Evolutionary conservation across 1,284 basidiomycete genomes (phyloP).

Genomic region (Apiotrichum laibachii): DNA sequence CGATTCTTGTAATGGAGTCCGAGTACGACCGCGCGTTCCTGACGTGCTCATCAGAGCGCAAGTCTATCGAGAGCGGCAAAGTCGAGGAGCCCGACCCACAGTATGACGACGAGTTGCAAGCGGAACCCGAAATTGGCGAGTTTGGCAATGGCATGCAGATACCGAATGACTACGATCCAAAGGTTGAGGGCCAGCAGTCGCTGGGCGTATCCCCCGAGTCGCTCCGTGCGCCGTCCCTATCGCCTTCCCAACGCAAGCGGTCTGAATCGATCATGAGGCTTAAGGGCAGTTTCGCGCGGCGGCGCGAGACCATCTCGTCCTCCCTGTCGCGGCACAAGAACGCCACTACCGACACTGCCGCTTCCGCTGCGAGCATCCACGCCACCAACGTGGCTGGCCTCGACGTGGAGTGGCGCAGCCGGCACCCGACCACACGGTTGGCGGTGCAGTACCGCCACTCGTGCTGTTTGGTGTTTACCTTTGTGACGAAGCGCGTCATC

Average conservation of each 20-base stretch:
- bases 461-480: slow-evolving; percentile 43
- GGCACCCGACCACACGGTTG: slow-evolving; percentile 26
- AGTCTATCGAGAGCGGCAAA: no score
- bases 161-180: no score
- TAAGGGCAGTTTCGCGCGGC: neutral
- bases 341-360: no score
- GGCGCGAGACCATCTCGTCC: neutral
- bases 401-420: neutral
- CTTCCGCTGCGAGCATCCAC: neutral
- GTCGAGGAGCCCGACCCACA: neutral
- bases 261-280: no score
- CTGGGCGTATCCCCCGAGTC: no score
- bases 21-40: slow-evolving; percentile 29
- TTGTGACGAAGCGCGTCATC: slow-evolving; percentile 31
- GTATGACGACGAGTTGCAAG: neutral
- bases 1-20: slow-evolving; percentile 38
- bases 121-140: no score
- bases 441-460: slow-evolving; percentile 50
- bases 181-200: no score
- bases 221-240: no score
- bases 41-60: neutral
- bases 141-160: no score
- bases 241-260: no score
- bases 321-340: neutral
- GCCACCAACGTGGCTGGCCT: neutral